These are phyloP conservation scores for Farysia itapuensis DNA, from an alignment of 1,284 basidiomycete genomes.

Conservation along the genomic window DNA sequence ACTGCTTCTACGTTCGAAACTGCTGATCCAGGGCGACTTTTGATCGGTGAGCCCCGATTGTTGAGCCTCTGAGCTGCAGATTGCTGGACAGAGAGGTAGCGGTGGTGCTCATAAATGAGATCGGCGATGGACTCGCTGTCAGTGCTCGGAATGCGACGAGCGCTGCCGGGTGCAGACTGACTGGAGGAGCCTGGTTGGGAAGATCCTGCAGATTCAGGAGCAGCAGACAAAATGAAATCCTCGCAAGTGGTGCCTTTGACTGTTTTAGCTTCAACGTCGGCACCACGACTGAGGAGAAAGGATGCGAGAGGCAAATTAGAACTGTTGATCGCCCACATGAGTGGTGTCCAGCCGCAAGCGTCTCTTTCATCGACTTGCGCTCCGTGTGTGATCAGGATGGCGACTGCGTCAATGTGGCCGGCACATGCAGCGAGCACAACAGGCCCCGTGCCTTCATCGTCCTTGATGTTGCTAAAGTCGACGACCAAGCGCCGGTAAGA, in stretches of 20 bases:
- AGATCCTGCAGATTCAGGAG: conserved; percentile 20
- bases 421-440: conserved; percentile 46
- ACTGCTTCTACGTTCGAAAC: not conserved
- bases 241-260: conserved; percentile 46
- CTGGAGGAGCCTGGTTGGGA: not conserved
- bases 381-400: conserved; percentile 40
- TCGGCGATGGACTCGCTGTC: conserved; percentile 46
- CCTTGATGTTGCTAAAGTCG: conserved; percentile 22
- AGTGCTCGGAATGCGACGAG: conserved; percentile 2
- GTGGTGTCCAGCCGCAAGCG: conserved; percentile 78
- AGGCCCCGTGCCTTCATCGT: conserved; percentile 45
- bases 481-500: conserved; percentile 7
- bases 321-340: conserved; percentile 88
- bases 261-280: conserved; percentile 45
- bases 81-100: conserved; percentile 22
- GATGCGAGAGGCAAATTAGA: conserved; percentile 88
- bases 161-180: not conserved
- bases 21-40: not conserved
- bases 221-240: conserved; percentile 49
- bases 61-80: conserved; percentile 29
- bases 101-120: conserved; percentile 47
- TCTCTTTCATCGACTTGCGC: conserved; percentile 49
- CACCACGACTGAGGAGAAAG: conserved; percentile 84
- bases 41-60: conserved; percentile 19
- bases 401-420: conserved; percentile 49